Evolutionary conservation across 176 grass and related monocot genomes (phyloP).

Genomic region (Otatea glauca): DNA sequence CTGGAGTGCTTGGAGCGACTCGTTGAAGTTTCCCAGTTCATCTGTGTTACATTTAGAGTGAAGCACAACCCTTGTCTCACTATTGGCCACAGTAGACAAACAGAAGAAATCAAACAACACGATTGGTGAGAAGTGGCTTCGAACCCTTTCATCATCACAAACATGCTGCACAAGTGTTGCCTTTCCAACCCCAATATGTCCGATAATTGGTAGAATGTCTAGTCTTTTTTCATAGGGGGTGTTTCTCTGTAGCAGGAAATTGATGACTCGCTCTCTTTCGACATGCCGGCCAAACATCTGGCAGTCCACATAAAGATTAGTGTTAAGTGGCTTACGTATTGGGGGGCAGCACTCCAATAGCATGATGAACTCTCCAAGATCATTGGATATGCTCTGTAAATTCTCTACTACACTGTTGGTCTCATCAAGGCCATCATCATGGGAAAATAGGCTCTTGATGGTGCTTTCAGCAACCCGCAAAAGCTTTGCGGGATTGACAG

Average conservation of each 20-base stretch:
- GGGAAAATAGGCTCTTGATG: not conserved
- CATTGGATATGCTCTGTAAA: not conserved
- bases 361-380: not conserved
- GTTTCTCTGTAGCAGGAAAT: not conserved
- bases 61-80: too few relatives aligned
- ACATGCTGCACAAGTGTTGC: not conserved
- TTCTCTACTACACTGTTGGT: not conserved
- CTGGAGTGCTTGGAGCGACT: not conserved
- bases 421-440: not conserved
- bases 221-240: not conserved
- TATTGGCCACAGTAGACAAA: too few relatives aligned
- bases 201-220: not conserved
- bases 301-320: not conserved
- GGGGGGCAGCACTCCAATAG: not conserved
- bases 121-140: not conserved
- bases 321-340: not conserved
- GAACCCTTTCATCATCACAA: not conserved
- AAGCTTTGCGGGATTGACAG: not conserved
- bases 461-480: not conserved
- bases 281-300: not conserved
- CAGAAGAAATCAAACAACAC: not conserved
- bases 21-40: not conserved
- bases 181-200: not conserved
- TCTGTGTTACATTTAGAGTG: too few relatives aligned
- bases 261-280: not conserved